A percentile compares a stretch with the other conserved stretches of the same genome.
Conservation (phyloP, 2,329 filamentous ascomycete species). For the Coleophoma crateriformis region DNA sequence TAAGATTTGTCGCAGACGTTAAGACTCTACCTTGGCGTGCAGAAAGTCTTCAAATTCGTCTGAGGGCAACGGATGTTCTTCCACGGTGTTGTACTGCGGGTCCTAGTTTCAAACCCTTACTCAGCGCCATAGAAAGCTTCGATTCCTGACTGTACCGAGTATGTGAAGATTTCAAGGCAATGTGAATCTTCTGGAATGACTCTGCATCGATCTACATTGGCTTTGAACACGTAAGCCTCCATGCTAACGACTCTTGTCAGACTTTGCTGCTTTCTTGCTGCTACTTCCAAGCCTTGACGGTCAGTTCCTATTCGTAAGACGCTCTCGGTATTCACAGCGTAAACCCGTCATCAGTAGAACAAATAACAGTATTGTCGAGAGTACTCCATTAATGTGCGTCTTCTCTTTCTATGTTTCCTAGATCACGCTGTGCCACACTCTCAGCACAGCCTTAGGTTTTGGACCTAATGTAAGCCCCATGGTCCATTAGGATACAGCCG, state of each 20-base stretch:
- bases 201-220: not conserved
- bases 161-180: not conserved
- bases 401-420: too few species aligned
- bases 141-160: not conserved
- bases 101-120: not conserved
- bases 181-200: not conserved
- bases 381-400: too few species aligned
- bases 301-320: too few species aligned
- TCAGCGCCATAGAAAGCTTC: not conserved
- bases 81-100: not conserved
- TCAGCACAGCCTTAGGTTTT: too few species aligned
- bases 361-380: too few species aligned
- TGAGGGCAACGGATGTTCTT: not conserved
- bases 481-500: too few species aligned
- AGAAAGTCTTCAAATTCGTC: not conserved
- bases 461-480: too few species aligned
- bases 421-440: too few species aligned
- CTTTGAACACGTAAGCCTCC: not conserved
- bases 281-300: too few species aligned
- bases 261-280: too few species aligned
- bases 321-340: too few species aligned
- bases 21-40: not conserved
- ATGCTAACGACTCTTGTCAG: not conserved
- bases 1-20: not conserved
- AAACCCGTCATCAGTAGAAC: too few species aligned